These are phyloP conservation scores for Fragaria ananassa DNA, from an alignment of 306 rosid species.

Conservation along the genomic window DNA sequence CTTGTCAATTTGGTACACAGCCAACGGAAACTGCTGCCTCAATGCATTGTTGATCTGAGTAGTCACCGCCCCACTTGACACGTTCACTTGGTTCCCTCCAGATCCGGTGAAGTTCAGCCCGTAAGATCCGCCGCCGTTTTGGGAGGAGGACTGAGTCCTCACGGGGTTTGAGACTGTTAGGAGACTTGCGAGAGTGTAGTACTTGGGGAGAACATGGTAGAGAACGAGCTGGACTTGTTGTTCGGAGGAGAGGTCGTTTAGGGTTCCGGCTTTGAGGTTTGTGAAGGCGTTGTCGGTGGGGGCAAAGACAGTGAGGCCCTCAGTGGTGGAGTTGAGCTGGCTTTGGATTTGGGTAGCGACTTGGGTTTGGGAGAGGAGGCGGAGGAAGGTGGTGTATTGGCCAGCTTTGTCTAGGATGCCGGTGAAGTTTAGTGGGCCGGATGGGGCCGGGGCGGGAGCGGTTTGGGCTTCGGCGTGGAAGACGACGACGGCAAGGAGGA, in stretches of 20 bases:
- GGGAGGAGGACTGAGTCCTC: constrained; percentile 49
- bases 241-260: constrained; percentile 45
- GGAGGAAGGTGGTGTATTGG: constrained; percentile 56
- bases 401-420: constrained; percentile 49
- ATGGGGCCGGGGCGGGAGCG: constrained; percentile 50
- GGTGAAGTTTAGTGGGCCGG: constrained; percentile 57
- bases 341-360: constrained; percentile 41
- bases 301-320: constrained; percentile 68
- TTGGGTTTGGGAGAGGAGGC: constrained; percentile 53
- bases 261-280: constrained; percentile 54
- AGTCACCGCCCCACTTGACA: constrained; percentile 47
- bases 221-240: constrained; percentile 54
- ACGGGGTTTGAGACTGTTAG: constrained; percentile 73
- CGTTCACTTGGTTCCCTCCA: constrained; percentile 62
- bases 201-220: constrained; percentile 63
- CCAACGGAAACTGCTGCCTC: constrained; percentile 53
- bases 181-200: constrained; percentile 42
- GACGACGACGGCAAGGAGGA: constrained; percentile 21
- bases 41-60: constrained; percentile 52
- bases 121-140: constrained; percentile 34
- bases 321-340: constrained; percentile 56
- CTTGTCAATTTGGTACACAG: constrained; percentile 54
- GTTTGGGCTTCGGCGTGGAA: constrained; percentile 42
- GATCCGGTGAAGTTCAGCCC: constrained; percentile 73
- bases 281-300: constrained; percentile 90